A percentile compares a stretch with the other conserved stretches of the same genome.
Evolutionary conservation across 805 yeast genomes (phyloP).

Genomic region (Candida pseudofarinosa): DNA sequence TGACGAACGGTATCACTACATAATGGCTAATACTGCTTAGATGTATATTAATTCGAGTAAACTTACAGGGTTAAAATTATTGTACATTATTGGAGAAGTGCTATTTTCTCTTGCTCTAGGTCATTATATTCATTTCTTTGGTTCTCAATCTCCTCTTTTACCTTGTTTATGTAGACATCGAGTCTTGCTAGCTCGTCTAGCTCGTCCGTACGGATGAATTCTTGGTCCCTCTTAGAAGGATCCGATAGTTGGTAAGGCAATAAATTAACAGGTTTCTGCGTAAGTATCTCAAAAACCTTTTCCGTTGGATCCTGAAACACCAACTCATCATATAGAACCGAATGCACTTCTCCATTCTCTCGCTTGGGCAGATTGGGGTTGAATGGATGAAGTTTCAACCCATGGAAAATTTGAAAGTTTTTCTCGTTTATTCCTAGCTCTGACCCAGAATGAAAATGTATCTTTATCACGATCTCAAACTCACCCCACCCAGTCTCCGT

Average conservation of each 20-base stretch:
- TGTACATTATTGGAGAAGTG: slow-evolving; percentile 27
- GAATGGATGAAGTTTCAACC: slow-evolving; percentile 87
- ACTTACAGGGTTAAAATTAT: too few species aligned
- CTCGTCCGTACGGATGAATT: slow-evolving; percentile 37
- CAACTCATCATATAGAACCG: slow-evolving; percentile 74
- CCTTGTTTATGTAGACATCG: slow-evolving; percentile 35
- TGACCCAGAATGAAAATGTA: slow-evolving; percentile 81
- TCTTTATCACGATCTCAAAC: slow-evolving; percentile 84
- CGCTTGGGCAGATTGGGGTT: slow-evolving; percentile 38
- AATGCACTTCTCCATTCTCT: slow-evolving; percentile 40
- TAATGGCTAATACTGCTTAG: too few species aligned
- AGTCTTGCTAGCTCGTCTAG: slow-evolving; percentile 38
- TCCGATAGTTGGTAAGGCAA: slow-evolving; percentile 37
- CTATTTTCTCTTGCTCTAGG: slow-evolving; percentile 39
- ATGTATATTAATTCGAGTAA: too few species aligned
- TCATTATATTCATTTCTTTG: slow-evolving; percentile 37
- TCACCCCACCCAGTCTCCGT: slow-evolving; percentile 99
- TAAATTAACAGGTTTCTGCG: slow-evolving; percentile 59
- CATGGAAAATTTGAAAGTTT: slow-evolving; percentile 81
- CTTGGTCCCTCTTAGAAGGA: slow-evolving; percentile 35
- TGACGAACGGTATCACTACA: background rate
- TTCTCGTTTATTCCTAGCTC: slow-evolving; percentile 65
- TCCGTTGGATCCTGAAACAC: slow-evolving; percentile 97
- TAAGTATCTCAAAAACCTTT: slow-evolving; percentile 71
- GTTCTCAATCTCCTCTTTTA: slow-evolving; percentile 37